A percentile compares a stretch with the other conserved stretches of the same genome.
phyloP scores from a whole-genome alignment of 164 flowering plant genomes.

The Vitis amurensis region DNA sequence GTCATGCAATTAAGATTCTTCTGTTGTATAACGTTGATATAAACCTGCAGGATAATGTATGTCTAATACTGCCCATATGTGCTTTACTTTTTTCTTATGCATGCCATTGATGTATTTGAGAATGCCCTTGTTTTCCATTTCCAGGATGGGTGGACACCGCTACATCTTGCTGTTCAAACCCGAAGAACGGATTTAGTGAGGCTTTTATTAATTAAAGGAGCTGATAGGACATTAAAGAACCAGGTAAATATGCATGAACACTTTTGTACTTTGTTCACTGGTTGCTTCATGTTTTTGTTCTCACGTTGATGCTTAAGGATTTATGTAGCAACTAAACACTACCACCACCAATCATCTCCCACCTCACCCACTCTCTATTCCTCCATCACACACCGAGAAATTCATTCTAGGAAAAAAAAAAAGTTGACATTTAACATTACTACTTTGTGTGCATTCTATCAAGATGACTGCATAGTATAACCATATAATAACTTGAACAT shows the following conservation, averaged over 20 bases:
- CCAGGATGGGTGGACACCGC: slow-evolving; percentile 97
- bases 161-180: slow-evolving; percentile 90
- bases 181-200: slow-evolving; percentile 80
- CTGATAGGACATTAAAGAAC: slow-evolving; percentile 71
- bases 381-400: no score
- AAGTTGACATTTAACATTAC: no score
- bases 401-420: no score
- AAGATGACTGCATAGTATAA: no score
- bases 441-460: no score
- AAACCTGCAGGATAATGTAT: slow-evolving; percentile 81
- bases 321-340: neutral
- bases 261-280: neutral
- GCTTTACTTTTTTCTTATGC: neutral
- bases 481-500: no score
- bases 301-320: neutral
- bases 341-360: no score
- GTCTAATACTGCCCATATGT: slow-evolving; percentile 10
- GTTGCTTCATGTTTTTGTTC: neutral
- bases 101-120: neutral
- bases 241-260: slow-evolving; percentile 40
- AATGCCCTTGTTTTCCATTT: neutral
- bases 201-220: slow-evolving; percentile 89
- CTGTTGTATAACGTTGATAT: slow-evolving; percentile 83
- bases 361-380: no score
- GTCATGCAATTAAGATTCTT: slow-evolving; percentile 71